phyloP scores from a whole-genome alignment of 2,329 filamentous ascomycete genomes.

The Ophiocordyceps polyrhachis-furcata region DNA sequence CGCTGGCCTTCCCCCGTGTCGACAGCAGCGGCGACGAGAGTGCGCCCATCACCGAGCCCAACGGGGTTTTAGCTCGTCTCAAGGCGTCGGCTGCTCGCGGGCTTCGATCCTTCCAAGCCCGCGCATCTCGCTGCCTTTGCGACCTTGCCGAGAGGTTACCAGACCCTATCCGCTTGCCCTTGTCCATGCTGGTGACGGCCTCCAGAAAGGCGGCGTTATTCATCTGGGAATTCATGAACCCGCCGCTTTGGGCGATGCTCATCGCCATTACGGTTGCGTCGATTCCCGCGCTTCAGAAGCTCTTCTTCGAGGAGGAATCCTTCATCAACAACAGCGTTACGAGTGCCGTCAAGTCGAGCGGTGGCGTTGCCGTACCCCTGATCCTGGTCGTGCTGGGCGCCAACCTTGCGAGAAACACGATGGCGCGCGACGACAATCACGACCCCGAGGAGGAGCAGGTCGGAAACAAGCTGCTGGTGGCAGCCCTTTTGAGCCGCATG shows the following conservation, averaged over 20 bases:
- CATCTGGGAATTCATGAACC: slow-evolving; percentile 92
- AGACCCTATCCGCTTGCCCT: slow-evolving; percentile 16
- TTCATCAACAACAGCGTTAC: slow-evolving; percentile 90
- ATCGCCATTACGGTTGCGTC: slow-evolving; percentile 80
- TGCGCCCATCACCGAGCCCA: slow-evolving; percentile 9
- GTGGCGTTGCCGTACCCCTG: slow-evolving; percentile 79
- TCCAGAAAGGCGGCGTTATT: slow-evolving; percentile 37
- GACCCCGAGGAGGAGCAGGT: slow-evolving; percentile 53
- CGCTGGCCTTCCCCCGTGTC: slow-evolving; percentile 44
- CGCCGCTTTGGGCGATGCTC: slow-evolving; percentile 93
- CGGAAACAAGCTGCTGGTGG: slow-evolving; percentile 62
- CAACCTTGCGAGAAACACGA: slow-evolving; percentile 82
- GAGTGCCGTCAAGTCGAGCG: slow-evolving; percentile 66
- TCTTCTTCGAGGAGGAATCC: slow-evolving; percentile 78
- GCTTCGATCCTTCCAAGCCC: slow-evolving; percentile 7
- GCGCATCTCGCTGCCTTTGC: slow-evolving; percentile 6
- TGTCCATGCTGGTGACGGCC: slow-evolving; percentile 13
- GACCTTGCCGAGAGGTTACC: slow-evolving; percentile 21
- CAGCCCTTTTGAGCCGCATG: slow-evolving; percentile 79
- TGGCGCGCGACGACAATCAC: slow-evolving; percentile 43
- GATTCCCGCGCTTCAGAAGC: slow-evolving; percentile 57
- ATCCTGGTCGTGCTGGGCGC: slow-evolving; percentile 92
- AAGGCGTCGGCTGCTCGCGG: slow-evolving; percentile 15
- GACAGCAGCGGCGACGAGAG: slow-evolving; percentile 22
- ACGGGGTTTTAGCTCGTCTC: slow-evolving; percentile 20